Conservation (phyloP, 768 basidiomycete species). For the Piloderma croceum region DNA sequence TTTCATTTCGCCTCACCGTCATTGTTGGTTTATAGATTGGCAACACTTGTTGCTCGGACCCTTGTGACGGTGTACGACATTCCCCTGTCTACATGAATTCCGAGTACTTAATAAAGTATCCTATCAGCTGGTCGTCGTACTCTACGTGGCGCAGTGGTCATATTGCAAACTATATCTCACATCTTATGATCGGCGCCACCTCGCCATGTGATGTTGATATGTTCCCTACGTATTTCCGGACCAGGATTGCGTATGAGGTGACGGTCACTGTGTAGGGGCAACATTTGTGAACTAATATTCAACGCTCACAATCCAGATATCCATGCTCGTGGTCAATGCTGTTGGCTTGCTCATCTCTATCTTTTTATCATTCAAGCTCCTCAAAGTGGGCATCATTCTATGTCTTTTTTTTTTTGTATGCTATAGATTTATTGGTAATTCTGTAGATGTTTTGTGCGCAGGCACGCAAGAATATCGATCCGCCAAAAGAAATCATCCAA, state of each 20-base stretch:
- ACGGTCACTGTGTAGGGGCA: no score
- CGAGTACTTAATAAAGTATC: no score
- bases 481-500: conserved; percentile 36
- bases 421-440: neutral
- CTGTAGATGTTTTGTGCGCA: conserved; percentile 38
- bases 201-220: neutral
- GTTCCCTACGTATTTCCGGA: neutral
- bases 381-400: conserved; percentile 28
- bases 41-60: neutral
- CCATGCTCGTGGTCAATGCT: conserved; percentile 35
- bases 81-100: no score
- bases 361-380: conserved; percentile 38
- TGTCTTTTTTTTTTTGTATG: neutral
- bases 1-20: neutral
- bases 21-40: neutral
- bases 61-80: no score
- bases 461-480: conserved; percentile 46
- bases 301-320: conserved; percentile 29
- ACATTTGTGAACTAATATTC: no score
- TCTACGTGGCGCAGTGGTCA: neutral
- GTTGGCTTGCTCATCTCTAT: conserved; percentile 31
- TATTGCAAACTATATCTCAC: neutral
- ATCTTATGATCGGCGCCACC: neutral
- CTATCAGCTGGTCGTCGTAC: neutral
- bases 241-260: neutral